phyloP scores from a whole-genome alignment of 202 grass and related monocot species.

The Setaria italica region DNA sequence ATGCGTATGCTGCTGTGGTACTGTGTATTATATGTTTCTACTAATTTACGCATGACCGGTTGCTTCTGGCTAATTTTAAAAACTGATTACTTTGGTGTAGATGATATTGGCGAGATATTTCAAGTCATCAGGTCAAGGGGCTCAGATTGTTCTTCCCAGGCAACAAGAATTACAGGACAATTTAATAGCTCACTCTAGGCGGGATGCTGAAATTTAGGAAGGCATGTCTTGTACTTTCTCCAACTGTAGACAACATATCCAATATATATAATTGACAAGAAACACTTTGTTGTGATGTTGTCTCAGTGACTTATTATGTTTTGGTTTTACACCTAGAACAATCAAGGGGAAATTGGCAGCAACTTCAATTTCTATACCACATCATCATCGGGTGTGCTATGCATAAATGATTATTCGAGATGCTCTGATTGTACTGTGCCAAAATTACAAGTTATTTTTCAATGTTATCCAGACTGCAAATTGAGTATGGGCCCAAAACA shows the following conservation, averaged over 20 bases:
- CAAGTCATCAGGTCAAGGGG: slow-evolving; percentile 58
- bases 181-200: slow-evolving; percentile 36
- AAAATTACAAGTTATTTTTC: neutral
- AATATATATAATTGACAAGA: neutral
- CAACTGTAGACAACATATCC: slow-evolving; percentile 17
- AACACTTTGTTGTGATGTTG: neutral
- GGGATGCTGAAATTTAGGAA: slow-evolving; percentile 50
- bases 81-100: slow-evolving; percentile 48
- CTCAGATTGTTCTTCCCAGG: slow-evolving; percentile 83
- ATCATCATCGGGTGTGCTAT: neutral
- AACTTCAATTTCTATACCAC: slow-evolving; percentile 11
- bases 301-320: neutral
- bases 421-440: neutral
- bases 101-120: slow-evolving; percentile 92
- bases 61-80: neutral
- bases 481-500: neutral
- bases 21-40: neutral
- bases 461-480: neutral
- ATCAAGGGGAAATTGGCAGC: neutral
- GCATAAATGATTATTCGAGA: neutral
- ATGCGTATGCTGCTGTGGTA: slow-evolving; percentile 88
- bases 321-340: neutral
- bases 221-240: slow-evolving; percentile 20
- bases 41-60: neutral
- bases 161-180: slow-evolving; percentile 66